Evolutionary conservation across 108 stramenopile genomes (phyloP).

Genomic region (Epithemia pelagica): DNA sequence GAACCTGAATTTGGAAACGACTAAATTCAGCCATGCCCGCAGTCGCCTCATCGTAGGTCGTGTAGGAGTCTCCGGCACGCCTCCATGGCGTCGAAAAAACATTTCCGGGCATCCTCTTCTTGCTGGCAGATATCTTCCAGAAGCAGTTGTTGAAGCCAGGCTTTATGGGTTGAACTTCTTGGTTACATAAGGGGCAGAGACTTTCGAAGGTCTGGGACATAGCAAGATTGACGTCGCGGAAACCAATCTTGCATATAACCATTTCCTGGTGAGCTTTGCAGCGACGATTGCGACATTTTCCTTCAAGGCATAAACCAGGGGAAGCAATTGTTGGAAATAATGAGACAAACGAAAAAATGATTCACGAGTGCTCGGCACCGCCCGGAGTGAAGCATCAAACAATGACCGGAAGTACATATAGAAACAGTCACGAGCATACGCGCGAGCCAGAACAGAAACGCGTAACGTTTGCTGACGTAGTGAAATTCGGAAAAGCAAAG

Average conservation of each 20-base stretch:
- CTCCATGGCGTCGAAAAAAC: neutral
- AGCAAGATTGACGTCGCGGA: neutral
- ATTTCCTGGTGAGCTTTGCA: constrained; percentile 2
- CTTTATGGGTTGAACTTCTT: neutral
- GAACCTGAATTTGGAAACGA: constrained; percentile 5
- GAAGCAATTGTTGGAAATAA: too few species aligned
- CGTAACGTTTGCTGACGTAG: too few species aligned
- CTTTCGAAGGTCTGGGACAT: neutral
- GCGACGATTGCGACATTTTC: constrained; percentile 1
- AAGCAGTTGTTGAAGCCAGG: constrained; percentile 12
- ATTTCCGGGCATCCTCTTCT: neutral
- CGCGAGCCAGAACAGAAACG: too few species aligned
- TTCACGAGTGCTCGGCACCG: too few species aligned
- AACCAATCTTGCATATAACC: neutral
- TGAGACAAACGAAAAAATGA: too few species aligned
- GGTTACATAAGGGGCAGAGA: neutral
- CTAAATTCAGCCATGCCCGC: neutral
- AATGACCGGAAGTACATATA: too few species aligned
- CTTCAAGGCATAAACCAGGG: constrained; percentile 2
- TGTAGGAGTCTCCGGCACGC: constrained; percentile 2
- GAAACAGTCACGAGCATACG: too few species aligned
- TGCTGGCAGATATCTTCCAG: constrained; percentile 4
- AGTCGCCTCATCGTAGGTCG: constrained; percentile 3
- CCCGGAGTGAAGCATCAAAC: too few species aligned
- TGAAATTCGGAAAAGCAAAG: too few species aligned